Evolutionary conservation across 805 yeast genomes (phyloP), one percentile per base, ranked within the genome.

Genomic region (Wickerhamomyces xylosicus): DNA sequence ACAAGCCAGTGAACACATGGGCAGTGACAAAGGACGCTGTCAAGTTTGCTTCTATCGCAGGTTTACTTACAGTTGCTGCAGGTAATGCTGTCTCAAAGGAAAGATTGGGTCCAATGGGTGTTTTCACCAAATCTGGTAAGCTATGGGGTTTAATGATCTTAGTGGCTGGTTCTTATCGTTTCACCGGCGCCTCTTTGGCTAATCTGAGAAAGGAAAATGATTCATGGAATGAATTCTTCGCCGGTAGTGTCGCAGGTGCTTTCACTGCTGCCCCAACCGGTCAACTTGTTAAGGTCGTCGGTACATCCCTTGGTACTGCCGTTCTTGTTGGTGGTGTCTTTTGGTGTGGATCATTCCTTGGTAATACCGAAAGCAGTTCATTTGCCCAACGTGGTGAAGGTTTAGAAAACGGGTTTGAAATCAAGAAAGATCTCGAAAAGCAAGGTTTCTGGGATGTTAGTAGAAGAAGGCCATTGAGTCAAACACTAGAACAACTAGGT

Each of bases 381-480:
- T 37, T 15, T n/a, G 45, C 39, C 3, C 25, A 25, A 19, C 50
- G 51, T 45, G 55, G 49, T 31, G 38, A 39, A 41, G 58, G 47
- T 32, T 51, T 37, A 48, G 54, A 33, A 54, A 51, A 49, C 42
- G 44, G 58, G 41, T 65, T 55, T 43, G 48, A 50, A 6, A 41
- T 49, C 16, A 41, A 41, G 32, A 38, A 42, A 17, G 35, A 44
- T 3, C 27, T 39, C 9, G 59, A 61, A 44, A 64, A 56, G 41
- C 79, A 74, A 54, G 78, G 78, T 31, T 82, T 83, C 63, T 85
- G 87, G 87, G 90, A 84, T 47, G 78, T 79, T 29, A 74, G 77
- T 56, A 74, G 77, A 64, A 79, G 95, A 67, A 74, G 84, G 53
- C 95, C 95, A 15, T 63, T 85, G 47, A 76, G 86, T 17, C 87